Evolutionary conservation across 768 basidiomycete species (phyloP).

Genomic region (Lyophyllum atratum): DNA sequence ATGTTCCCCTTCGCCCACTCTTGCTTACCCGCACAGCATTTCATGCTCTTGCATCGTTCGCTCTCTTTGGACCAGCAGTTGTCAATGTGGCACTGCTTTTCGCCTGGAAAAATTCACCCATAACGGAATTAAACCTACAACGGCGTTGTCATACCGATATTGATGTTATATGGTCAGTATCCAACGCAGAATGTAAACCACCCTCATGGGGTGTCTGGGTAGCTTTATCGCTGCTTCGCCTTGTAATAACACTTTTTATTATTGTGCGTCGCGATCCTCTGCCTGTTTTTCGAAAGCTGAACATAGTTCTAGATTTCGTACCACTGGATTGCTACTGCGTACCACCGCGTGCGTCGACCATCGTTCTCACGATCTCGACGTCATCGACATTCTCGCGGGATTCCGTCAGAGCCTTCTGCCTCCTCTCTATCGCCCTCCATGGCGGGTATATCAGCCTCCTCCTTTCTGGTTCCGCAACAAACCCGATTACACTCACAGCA

Average conservation of each 20-base stretch:
- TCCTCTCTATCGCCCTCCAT: slow-evolving; percentile 20
- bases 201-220: slow-evolving; percentile 58
- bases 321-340: slow-evolving; percentile 26
- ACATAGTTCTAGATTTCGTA: slow-evolving; percentile 26
- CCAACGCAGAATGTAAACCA: slow-evolving; percentile 25
- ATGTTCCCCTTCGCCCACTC: slow-evolving; percentile 31
- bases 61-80: slow-evolving; percentile 53
- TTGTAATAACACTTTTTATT: slow-evolving; percentile 51
- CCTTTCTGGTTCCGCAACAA: slow-evolving; percentile 3
- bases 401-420: slow-evolving; percentile 16
- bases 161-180: slow-evolving; percentile 65
- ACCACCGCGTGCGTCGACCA: slow-evolving; percentile 25
- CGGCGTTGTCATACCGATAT: slow-evolving; percentile 64
- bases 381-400: slow-evolving; percentile 9
- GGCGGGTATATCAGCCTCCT: slow-evolving; percentile 11
- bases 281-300: neutral
- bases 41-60: slow-evolving; percentile 43
- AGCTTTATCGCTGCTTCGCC: slow-evolving; percentile 49
- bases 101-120: slow-evolving; percentile 47
- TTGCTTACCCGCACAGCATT: slow-evolving; percentile 32
- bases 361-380: slow-evolving; percentile 19
- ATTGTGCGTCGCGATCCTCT: slow-evolving; percentile 46
- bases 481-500: slow-evolving; percentile 9
- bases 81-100: slow-evolving; percentile 58
- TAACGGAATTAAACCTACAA: slow-evolving; percentile 35